Evolutionary conservation across 2,329 filamentous ascomycete genomes (phyloP).

Genomic region (Aspergillus terreus): DNA sequence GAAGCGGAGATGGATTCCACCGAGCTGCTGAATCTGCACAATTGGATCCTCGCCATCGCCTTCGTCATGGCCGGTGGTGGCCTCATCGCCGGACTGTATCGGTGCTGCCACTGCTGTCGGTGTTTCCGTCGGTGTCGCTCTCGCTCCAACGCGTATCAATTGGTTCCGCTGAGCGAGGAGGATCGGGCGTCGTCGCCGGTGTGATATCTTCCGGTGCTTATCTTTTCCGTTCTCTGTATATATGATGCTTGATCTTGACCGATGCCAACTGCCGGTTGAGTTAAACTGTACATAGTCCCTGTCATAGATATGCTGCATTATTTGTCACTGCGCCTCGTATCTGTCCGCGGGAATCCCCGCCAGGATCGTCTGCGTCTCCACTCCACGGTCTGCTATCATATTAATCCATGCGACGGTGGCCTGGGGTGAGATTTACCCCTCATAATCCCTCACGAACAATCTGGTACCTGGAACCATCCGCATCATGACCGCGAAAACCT

Average conservation of each 20-base stretch:
- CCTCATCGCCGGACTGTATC: constrained; percentile 13
- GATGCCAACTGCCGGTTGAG: background rate
- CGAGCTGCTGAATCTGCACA: constrained; percentile 9
- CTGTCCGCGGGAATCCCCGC: too few relatives aligned
- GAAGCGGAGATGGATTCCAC: background rate
- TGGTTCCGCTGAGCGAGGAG: constrained; percentile 11
- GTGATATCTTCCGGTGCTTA: background rate
- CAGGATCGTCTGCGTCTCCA: too few relatives aligned
- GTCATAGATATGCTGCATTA: background rate
- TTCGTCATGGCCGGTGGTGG: constrained; percentile 10
- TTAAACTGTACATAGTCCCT: background rate
- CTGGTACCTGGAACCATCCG: background rate
- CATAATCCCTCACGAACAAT: background rate
- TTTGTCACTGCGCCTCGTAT: background rate
- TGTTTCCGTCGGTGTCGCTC: constrained; percentile 1
- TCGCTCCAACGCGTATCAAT: constrained; percentile 12
- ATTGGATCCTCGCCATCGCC: constrained; percentile 12
- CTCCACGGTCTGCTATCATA: too few relatives aligned
- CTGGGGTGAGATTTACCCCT: background rate
- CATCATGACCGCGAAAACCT: constrained; percentile 24
- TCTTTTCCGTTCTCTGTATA: background rate
- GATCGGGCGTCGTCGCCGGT: background rate
- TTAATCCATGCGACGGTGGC: background rate
- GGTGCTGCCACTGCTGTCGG: constrained; percentile 5
- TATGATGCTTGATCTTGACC: background rate